Conservation (phyloP, 495 filamentous ascomycete species). For the Hypoxylon crocopeplum region DNA sequence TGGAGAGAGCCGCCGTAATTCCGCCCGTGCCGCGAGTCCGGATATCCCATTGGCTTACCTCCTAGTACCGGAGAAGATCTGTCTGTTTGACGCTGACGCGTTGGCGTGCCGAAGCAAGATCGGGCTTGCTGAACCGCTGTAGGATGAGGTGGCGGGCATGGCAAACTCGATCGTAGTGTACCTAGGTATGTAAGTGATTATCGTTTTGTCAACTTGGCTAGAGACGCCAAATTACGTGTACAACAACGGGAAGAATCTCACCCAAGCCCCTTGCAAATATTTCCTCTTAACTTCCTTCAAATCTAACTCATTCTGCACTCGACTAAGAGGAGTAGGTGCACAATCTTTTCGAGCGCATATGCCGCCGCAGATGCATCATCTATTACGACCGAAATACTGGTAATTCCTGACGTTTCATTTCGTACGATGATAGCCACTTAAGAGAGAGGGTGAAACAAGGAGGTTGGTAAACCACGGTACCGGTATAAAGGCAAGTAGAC, state of each 20-base stretch:
- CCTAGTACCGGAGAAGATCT: not conserved
- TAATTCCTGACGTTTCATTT: not conserved
- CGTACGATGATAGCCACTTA: not conserved
- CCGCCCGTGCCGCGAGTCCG: not conserved
- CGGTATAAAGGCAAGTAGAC: not conserved
- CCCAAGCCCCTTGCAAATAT: no score
- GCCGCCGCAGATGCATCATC: conserved; percentile 8
- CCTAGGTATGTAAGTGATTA: not conserved
- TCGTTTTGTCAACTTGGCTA: conserved; percentile 1
- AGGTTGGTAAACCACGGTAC: conserved; percentile 11
- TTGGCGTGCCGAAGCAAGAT: not conserved
- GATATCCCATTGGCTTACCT: conserved; percentile 1
- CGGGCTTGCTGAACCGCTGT: conserved; percentile 9
- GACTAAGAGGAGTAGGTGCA: conserved; percentile 6
- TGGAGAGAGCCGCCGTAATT: not conserved
- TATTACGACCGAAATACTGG: not conserved
- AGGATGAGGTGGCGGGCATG: conserved; percentile 1
- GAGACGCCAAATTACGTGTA: not conserved
- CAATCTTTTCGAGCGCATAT: conserved; percentile 8
- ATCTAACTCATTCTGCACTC: not conserved
- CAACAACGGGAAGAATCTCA: not conserved
- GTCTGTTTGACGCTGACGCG: conserved; percentile 22
- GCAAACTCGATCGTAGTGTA: not conserved
- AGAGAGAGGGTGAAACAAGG: conserved; percentile 12
- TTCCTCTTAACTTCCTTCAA: no score